These are phyloP conservation scores for Caulochytrium protostelioides DNA, from an alignment of 371 early-diverging fungal genomes.

Conservation along the genomic window DNA sequence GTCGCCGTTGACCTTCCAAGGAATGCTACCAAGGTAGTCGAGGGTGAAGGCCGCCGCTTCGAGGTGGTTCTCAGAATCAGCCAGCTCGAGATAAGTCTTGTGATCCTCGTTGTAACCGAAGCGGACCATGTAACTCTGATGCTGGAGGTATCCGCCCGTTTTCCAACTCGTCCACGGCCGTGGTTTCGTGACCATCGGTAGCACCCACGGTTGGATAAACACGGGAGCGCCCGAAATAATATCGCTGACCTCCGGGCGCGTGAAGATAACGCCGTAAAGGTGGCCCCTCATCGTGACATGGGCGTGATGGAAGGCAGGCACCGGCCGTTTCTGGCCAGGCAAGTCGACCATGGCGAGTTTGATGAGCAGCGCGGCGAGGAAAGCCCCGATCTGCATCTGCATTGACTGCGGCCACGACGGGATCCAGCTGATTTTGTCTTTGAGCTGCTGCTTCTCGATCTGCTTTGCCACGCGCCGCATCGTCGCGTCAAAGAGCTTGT, in stretches of 20 bases:
- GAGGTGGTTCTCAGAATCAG: conserved; percentile 53
- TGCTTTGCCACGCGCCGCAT: conserved; percentile 45
- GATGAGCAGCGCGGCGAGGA: conserved; percentile 45
- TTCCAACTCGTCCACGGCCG: conserved; percentile 78
- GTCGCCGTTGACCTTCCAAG: conserved; percentile 68
- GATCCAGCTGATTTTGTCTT: conserved; percentile 18
- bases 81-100: conserved; percentile 47
- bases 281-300: conserved; percentile 40
- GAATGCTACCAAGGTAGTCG: conserved; percentile 72
- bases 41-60: conserved; percentile 46
- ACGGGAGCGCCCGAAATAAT: conserved; percentile 41
- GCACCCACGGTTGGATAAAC: conserved; percentile 42
- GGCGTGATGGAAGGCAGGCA: conserved; percentile 65
- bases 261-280: conserved; percentile 47
- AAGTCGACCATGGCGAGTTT: conserved; percentile 40
- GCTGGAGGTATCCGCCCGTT: conserved; percentile 73
- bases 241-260: conserved; percentile 44
- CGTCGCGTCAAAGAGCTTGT: conserved; percentile 46
- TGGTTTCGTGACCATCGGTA: conserved; percentile 90
- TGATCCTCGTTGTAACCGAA: conserved; percentile 50
- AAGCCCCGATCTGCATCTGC: conserved; percentile 21
- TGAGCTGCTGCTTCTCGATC: conserved; percentile 18
- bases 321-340: conserved; percentile 26
- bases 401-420: conserved; percentile 24
- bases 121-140: conserved; percentile 44